phyloP scores from a whole-genome alignment of 345 rosid genomes.

The Arabis hirsuta region DNA sequence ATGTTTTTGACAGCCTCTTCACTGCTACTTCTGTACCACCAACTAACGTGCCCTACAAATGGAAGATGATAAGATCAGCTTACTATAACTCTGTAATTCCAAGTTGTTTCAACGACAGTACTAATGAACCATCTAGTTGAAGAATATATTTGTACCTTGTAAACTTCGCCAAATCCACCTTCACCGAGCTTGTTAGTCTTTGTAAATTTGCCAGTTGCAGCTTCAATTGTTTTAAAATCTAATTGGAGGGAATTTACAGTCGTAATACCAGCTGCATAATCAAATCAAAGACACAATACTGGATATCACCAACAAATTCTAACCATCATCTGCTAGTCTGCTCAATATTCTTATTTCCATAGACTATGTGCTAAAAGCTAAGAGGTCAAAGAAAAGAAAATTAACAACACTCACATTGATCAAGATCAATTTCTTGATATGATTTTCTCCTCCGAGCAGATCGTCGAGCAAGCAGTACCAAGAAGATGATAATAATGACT shows the following conservation, averaged over 20 bases:
- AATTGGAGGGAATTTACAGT: slow-evolving; percentile 49
- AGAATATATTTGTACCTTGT: slow-evolving; percentile 44
- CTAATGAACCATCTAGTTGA: background rate
- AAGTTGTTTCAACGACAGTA: background rate
- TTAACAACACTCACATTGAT: slow-evolving; percentile 15
- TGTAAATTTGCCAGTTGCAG: slow-evolving; percentile 53
- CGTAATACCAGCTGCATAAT: slow-evolving; percentile 35
- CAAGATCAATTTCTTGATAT: background rate
- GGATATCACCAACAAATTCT: background rate
- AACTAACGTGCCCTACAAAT: slow-evolving; percentile 22
- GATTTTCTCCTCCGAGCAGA: background rate
- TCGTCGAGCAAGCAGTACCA: background rate
- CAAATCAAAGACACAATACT: background rate
- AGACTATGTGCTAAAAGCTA: background rate
- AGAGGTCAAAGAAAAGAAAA: background rate
- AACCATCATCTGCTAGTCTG: background rate
- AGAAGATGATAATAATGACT: background rate
- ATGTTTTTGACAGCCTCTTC: slow-evolving; percentile 45
- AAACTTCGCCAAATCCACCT: slow-evolving; percentile 71
- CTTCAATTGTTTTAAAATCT: slow-evolving; percentile 45
- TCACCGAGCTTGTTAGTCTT: slow-evolving; percentile 52
- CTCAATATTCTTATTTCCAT: background rate
- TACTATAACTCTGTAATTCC: background rate
- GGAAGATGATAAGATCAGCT: background rate
- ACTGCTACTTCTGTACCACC: slow-evolving; percentile 47